These are phyloP conservation scores for Serendipita sp. DNA, from an alignment of 768 basidiomycete genomes.

Conservation along the genomic window DNA sequence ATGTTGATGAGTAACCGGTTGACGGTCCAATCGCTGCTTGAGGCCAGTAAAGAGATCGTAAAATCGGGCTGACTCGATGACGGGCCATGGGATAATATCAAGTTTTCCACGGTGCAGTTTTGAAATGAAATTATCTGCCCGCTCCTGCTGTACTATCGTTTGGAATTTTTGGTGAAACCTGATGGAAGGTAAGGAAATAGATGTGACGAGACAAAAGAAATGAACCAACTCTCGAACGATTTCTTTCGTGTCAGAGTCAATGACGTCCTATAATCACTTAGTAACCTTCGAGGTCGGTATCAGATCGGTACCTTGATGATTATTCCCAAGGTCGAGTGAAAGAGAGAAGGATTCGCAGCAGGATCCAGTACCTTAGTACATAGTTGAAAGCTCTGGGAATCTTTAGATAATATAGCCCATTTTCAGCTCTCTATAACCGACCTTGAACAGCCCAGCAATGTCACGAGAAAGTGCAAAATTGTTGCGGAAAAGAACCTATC, in stretches of 20 bases:
- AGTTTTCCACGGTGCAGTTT: conserved; percentile 40
- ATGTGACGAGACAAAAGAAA: background rate
- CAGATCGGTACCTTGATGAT: conserved; percentile 38
- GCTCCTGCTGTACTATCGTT: conserved; percentile 46
- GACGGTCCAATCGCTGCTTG: conserved; percentile 32
- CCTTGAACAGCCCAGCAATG: conserved; percentile 40
- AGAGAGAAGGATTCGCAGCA: conserved; percentile 38
- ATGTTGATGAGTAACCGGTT: conserved; percentile 31
- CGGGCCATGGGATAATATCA: conserved; percentile 49
- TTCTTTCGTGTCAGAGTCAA: conserved; percentile 43
- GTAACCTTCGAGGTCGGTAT: background rate
- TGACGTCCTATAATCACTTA: conserved; percentile 34
- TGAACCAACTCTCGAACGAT: conserved; percentile 38
- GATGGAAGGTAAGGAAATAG: background rate
- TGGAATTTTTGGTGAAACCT: conserved; percentile 44
- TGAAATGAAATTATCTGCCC: conserved; percentile 46
- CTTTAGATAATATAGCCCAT: background rate
- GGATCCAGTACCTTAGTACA: conserved; percentile 35
- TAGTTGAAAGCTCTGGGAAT: conserved; percentile 13
- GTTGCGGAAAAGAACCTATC: conserved; percentile 46
- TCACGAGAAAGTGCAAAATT: conserved; percentile 48
- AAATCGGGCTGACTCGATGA: conserved; percentile 46
- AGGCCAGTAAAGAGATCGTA: conserved; percentile 36
- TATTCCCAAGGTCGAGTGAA: conserved; percentile 42
- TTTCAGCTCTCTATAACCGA: conserved; percentile 30